A percentile compares a stretch with the other conserved stretches of the same genome.
Conservation (phyloP, 495 filamentous ascomycete genomes). For the Xylaria venustula region DNA sequence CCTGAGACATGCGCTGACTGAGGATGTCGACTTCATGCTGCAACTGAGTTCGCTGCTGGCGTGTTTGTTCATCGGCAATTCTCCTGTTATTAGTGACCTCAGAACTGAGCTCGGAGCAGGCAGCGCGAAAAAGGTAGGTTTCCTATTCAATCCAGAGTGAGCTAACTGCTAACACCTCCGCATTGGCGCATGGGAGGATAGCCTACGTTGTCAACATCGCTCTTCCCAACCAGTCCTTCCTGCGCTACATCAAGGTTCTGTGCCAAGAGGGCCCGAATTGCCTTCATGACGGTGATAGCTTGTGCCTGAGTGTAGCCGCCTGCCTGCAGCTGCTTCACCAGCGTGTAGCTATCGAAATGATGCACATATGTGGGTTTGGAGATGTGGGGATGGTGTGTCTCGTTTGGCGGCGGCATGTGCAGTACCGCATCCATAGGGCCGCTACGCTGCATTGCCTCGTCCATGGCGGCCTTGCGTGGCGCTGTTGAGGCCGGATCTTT, state of each 20-base stretch:
- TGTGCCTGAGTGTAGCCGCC: conserved; percentile 70
- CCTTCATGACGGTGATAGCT: conserved; percentile 82
- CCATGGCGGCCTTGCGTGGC: conserved; percentile 16
- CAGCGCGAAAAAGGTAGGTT: conserved; percentile 89
- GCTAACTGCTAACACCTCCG: background rate
- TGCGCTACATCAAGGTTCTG: conserved; percentile 78
- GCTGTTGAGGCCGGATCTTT: conserved; percentile 15
- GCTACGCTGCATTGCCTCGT: conserved; percentile 26
- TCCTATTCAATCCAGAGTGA: conserved; percentile 47
- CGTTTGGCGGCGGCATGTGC: conserved; percentile 49
- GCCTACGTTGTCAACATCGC: conserved; percentile 69
- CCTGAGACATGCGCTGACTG: conserved; percentile 76
- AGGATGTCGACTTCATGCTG: conserved; percentile 95
- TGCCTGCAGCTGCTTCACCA: conserved; percentile 71
- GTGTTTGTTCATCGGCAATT: conserved; percentile 65
- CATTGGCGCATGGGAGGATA: background rate
- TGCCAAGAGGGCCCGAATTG: conserved; percentile 70
- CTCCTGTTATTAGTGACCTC: conserved; percentile 66
- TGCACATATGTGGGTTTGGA: conserved; percentile 79
- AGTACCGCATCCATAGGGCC: conserved; percentile 67
- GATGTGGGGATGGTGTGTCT: conserved; percentile 53
- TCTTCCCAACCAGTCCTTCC: conserved; percentile 71
- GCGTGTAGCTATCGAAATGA: conserved; percentile 90
- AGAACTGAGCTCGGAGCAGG: conserved; percentile 86
- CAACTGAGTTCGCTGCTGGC: conserved; percentile 76